A percentile compares a stretch with the other conserved stretches of the same genome.
Conservation (phyloP, 75 land plant genomes). For the Azolla pinnata region DNA sequence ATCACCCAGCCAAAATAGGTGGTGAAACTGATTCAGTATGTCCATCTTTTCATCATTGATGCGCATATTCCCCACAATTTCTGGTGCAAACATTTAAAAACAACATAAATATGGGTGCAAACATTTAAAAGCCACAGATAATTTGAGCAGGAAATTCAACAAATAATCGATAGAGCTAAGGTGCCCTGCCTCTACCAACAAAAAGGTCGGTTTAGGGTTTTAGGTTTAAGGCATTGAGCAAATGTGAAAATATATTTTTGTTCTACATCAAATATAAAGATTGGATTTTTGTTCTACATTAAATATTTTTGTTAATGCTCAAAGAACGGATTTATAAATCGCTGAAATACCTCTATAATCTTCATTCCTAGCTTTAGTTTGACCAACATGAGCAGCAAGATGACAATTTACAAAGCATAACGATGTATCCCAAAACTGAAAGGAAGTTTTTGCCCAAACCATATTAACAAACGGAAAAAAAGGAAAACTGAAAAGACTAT, state of each 20-base stretch:
- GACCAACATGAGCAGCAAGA: conserved; percentile 46
- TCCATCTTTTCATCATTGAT: conserved; percentile 32
- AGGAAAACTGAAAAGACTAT: too few species aligned
- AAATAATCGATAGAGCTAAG: too few species aligned
- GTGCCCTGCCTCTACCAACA: too few species aligned
- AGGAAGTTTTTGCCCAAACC: neutral
- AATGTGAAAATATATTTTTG: too few species aligned
- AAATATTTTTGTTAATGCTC: too few species aligned
- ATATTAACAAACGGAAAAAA: too few species aligned
- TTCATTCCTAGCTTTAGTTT: conserved; percentile 33
- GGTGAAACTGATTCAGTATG: conserved; percentile 38
- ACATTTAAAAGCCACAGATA: conserved; percentile 5
- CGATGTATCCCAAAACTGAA: conserved; percentile 45
- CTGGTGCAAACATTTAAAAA: conserved; percentile 9
- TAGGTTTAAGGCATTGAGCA: too few species aligned
- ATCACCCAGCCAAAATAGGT: conserved; percentile 50
- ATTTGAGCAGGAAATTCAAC: too few species aligned
- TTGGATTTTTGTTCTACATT: too few species aligned
- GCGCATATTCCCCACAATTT: conserved; percentile 30
- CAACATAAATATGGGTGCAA: conserved; percentile 1
- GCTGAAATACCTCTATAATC: conserved; percentile 17
- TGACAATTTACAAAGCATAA: conserved; percentile 45
- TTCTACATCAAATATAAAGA: too few species aligned
- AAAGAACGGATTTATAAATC: too few species aligned
- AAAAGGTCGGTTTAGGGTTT: too few species aligned